A percentile compares a stretch with the other conserved stretches of the same genome.
Conservation (phyloP, 352 stramenopile genomes). For the Phytophthora agathidicida region DNA sequence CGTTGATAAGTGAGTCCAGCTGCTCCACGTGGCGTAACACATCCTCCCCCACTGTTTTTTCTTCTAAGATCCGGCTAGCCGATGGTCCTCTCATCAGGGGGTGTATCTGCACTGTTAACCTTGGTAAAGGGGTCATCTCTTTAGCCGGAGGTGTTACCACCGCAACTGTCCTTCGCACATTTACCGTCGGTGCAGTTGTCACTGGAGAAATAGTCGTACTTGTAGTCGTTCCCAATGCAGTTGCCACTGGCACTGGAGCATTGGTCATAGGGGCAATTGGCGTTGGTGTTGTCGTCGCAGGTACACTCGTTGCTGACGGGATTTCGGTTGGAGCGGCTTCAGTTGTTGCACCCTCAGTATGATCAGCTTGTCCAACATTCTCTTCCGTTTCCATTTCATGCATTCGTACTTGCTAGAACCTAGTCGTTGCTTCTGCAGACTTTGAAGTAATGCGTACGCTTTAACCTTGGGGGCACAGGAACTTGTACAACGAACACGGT, state of each 20-base stretch:
- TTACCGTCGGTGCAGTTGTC: not conserved
- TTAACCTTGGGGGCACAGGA: not conserved
- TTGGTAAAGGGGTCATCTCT: not conserved
- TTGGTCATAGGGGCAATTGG: not conserved
- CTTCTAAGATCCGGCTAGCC: constrained; percentile 9
- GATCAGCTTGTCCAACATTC: not conserved
- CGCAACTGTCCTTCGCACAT: not conserved
- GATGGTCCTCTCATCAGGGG: constrained; percentile 14
- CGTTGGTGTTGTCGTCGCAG: not conserved
- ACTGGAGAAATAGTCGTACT: not conserved
- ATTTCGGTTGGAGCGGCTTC: not conserved
- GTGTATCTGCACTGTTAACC: not conserved
- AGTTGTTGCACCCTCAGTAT: not conserved
- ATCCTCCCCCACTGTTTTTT: constrained; percentile 24
- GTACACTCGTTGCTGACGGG: not conserved
- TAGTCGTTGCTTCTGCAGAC: no score
- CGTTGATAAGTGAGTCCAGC: constrained; percentile 51
- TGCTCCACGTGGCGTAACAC: constrained; percentile 48
- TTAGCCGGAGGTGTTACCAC: not conserved
- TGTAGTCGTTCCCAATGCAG: no score
- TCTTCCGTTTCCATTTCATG: not conserved
- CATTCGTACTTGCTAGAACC: no score
- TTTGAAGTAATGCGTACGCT: no score
- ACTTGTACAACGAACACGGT: constrained; percentile 5
- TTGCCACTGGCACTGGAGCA: not conserved